Evolutionary conservation across 73 alveolate genomes (phyloP).

Genomic region (Paramecium sexaurelia): DNA sequence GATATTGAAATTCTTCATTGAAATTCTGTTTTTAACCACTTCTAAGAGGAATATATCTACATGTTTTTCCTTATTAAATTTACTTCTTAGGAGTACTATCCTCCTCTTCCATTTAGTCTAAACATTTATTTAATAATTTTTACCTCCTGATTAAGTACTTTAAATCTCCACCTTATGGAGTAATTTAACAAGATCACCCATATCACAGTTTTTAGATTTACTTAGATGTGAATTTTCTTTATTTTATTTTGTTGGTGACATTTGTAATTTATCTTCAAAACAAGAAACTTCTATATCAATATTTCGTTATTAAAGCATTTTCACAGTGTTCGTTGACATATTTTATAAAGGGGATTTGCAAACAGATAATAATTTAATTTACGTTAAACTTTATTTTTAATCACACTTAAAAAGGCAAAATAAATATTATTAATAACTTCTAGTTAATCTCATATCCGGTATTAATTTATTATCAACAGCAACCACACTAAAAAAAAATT

Average conservation of each 20-base stretch:
- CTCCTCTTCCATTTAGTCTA: constrained; percentile 26
- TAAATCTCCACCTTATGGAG: background rate
- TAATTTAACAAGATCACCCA: background rate
- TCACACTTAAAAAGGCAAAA: background rate
- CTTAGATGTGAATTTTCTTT: constrained; percentile 36
- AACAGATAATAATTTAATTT: constrained; percentile 26
- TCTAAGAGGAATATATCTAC: constrained; percentile 49
- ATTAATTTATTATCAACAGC: background rate
- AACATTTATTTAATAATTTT: background rate
- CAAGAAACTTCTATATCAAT: background rate
- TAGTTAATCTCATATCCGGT: background rate
- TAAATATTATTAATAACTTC: background rate
- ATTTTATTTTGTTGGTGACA: constrained; percentile 45
- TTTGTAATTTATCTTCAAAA: constrained; percentile 19
- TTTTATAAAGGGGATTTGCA: background rate
- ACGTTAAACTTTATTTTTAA: constrained; percentile 29
- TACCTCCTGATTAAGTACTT: background rate
- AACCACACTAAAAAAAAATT: background rate
- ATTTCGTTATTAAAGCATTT: background rate
- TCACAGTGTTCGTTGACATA: constrained; percentile 16
- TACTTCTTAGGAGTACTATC: background rate
- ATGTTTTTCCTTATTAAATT: constrained; percentile 13
- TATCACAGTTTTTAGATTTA: background rate
- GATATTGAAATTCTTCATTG: constrained; percentile 38
- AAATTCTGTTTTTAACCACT: background rate